Evolutionary conservation across 1,284 basidiomycete genomes (phyloP).

Genomic region (Leccinum variabile): DNA sequence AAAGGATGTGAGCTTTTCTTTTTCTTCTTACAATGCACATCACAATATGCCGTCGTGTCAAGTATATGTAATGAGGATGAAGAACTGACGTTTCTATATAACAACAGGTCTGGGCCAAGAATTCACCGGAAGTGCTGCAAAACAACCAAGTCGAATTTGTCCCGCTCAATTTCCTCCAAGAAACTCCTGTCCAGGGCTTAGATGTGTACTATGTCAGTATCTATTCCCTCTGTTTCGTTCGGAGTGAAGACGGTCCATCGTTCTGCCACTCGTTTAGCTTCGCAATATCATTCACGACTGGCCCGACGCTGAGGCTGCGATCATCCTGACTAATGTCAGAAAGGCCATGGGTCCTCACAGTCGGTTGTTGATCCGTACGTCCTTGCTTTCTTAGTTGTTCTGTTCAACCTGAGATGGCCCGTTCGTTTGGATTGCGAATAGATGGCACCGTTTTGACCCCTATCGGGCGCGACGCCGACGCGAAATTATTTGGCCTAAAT

Average conservation of each 20-base stretch:
- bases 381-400: background rate
- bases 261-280: constrained; percentile 16
- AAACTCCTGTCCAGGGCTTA: constrained; percentile 40
- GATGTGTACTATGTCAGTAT: constrained; percentile 47
- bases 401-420: background rate
- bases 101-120: constrained; percentile 36
- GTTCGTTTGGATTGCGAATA: constrained; percentile 1
- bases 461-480: constrained; percentile 7
- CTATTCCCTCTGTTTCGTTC: background rate
- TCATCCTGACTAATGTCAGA: constrained; percentile 24
- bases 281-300: constrained; percentile 32
- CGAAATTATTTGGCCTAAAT: constrained; percentile 14
- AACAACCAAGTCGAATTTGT: constrained; percentile 40
- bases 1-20: constrained; percentile 13
- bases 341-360: constrained; percentile 28
- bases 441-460: constrained; percentile 24
- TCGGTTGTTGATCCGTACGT: constrained; percentile 31
- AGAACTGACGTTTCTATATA: constrained; percentile 4
- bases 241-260: background rate
- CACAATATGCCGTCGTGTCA: background rate
- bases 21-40: background rate
- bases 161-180: constrained; percentile 46
- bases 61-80: background rate
- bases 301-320: constrained; percentile 25
- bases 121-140: constrained; percentile 37